phyloP scores from a whole-genome alignment of 768 basidiomycete species.

The Nidularia sp. region DNA sequence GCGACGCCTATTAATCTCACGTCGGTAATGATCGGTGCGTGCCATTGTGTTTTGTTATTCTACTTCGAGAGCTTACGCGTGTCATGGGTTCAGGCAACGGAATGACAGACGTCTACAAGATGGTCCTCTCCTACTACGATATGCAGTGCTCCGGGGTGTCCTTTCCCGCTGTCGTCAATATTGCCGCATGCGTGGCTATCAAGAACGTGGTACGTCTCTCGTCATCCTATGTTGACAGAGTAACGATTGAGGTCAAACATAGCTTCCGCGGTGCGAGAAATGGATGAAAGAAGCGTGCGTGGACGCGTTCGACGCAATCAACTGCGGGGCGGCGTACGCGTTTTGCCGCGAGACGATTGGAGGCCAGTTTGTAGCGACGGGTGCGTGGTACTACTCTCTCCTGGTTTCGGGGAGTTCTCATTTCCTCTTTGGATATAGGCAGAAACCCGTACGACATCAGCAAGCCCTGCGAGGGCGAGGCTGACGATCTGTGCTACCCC shows the following conservation, averaged over 20 bases:
- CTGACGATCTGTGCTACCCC: constrained; percentile 55
- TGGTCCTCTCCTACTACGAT: constrained; percentile 36
- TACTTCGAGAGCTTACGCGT: neutral
- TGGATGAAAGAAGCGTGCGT: constrained; percentile 54
- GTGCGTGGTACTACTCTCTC: constrained; percentile 18
- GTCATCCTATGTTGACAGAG: neutral
- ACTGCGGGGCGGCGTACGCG: constrained; percentile 55
- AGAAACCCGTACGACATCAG: constrained; percentile 71
- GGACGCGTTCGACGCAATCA: constrained; percentile 59
- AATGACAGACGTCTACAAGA: constrained; percentile 51
- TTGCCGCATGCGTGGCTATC: constrained; percentile 51
- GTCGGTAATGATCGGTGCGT: constrained; percentile 65
- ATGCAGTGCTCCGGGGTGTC: constrained; percentile 54
- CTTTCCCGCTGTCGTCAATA: constrained; percentile 40
- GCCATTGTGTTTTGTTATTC: neutral
- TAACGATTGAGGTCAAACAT: neutral
- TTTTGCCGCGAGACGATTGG: constrained; percentile 60
- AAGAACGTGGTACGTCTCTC: constrained; percentile 44
- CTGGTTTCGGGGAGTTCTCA: neutral
- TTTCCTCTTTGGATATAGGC: constrained; percentile 13
- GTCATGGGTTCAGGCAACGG: constrained; percentile 46
- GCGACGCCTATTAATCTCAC: constrained; percentile 60
- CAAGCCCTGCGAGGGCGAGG: constrained; percentile 48
- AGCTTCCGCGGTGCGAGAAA: constrained; percentile 65
- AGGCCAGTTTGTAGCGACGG: constrained; percentile 31